Evolutionary conservation across 148 eudicot species (phyloP), one percentile per base, ranked within the genome.

Genomic region (Linanthus parryae): DNA sequence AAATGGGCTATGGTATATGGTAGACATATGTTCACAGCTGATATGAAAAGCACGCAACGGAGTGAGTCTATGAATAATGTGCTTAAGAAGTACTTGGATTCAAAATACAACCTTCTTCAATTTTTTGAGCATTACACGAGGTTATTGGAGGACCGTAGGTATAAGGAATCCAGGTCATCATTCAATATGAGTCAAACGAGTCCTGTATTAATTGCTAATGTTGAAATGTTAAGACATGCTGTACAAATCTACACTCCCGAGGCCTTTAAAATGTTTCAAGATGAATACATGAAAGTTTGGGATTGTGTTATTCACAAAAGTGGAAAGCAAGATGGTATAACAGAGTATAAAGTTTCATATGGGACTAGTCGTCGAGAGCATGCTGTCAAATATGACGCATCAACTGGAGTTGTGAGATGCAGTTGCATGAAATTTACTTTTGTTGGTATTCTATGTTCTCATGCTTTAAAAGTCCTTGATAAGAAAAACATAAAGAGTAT

Each of bases 381-480:
- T 27, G 28, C 28, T 6, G 71, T 72, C 2, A 11, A 12, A 10
- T 33, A 17, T 36, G 54, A 57, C 38, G 12, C 28, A n/a, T 14
- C 52, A 16, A 55, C 61, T 19, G 34, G 61, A 30, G 31, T 34
- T 3, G 61, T 62, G 34, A 30, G 20, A 18, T 73, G 69, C 37
- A 63, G 54, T n/a, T 73, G 73, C 48, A 44, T 42, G 38, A 67
- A 63, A 38, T 66, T 66, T 37, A 53, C 66, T 57, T 57, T 37
- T 50, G 33, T 25, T 40, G 67, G 65, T 31, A 39, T 64, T 3
- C 49, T 70, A 22, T 70, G 65, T 59, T 54, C 65, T 55, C 70
- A 70, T 59, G 61, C 72, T n/a, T 6, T 72, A 16, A 67, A 72
- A 43, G 69, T 72, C 11, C 54, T 72, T 41, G 69, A 72, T 55